Evolutionary conservation across 208 protist species (phyloP).

Genomic region (Borovskyia barvae): DNA sequence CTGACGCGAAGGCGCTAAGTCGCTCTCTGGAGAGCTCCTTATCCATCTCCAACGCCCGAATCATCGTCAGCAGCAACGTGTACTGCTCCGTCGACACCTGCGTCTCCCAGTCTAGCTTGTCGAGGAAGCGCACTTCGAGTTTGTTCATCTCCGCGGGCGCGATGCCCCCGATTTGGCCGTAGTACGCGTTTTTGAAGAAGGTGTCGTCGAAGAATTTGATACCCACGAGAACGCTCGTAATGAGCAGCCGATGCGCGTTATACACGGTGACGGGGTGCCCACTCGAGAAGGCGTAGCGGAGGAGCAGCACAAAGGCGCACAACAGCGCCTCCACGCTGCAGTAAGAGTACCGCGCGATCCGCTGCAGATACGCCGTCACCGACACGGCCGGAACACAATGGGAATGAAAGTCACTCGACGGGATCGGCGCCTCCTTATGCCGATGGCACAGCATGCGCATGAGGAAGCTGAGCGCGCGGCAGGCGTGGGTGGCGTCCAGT

Average conservation of each 20-base stretch:
- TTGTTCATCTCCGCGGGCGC: conserved; percentile 83
- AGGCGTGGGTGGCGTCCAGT: conserved; percentile 32
- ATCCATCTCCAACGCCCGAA: conserved; percentile 27
- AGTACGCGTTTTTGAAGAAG: conserved; percentile 93
- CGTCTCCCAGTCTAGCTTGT: conserved; percentile 77
- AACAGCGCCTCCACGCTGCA: conserved; percentile 88
- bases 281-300: conserved; percentile 74
- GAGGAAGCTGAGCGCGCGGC: conserved; percentile 43
- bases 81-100: conserved; percentile 61
- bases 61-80: conserved; percentile 32
- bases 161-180: conserved; percentile 91
- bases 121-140: conserved; percentile 89
- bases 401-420: conserved; percentile 78
- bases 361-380: conserved; percentile 78
- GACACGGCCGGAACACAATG: conserved; percentile 74
- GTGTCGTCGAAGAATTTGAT: conserved; percentile 93
- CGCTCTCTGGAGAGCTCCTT: conserved; percentile 12
- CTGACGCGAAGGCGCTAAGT: conserved; percentile 28
- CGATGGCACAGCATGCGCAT: conserved; percentile 60
- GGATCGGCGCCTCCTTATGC: conserved; percentile 50
- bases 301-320: conserved; percentile 85
- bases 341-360: conserved; percentile 79
- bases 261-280: conserved; percentile 82
- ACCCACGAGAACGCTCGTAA: conserved; percentile 87
- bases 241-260: conserved; percentile 92